Base-by-base conservation (phyloP, 129 eudicot species). In the Chrysanthemum lavandulifolium region DNA sequence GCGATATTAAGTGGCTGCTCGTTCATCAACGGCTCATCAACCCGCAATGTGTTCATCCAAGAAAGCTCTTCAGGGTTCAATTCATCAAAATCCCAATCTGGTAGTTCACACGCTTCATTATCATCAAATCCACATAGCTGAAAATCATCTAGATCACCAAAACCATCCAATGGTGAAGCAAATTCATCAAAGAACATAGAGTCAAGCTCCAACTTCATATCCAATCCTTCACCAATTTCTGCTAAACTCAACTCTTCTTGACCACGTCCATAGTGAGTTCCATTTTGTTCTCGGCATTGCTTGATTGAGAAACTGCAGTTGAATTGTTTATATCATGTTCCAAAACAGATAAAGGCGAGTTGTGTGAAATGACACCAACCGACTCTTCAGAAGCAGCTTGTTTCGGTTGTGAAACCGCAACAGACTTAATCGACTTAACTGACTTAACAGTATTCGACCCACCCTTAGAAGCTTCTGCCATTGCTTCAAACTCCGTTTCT, bases 41-140 rank as follows among this genome's bases (percentile, higher is more conserved):
- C 79, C 70, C 80, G 62, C 77, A 76, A 53, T 15, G 81, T 87
- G 68, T 85, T 89, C 87, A 79, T 85, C 91, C 89, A 87, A 31
- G 82, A 76, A 19, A 82, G 64, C 9, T 82, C 96, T n/a, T 88
- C 97, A 1, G 66, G 80, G 31, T 81, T 88, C 4, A 88, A 48
- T 15, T 89, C 95, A 6, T 87, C 94, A 1, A 88, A 84, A 65
- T 92, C 91, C 77, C 87, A 91, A 78, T 86, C 87, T 6, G 88
- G 91, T 4, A 89, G 40, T 12, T 72, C 88, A 51, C 73, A 68
- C 2, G 84, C 80, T 65, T 67, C 86, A 31, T 75, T 23, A 11
- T 72, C 82, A 0, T 87, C 94, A 4, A 89, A 72, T 47, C 94
- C 96, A 15, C 75, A 60, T 2, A 87, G 52, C 54, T 86, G 86